Evolutionary conservation across 2,329 filamentous ascomycete genomes (phyloP), one percentile per base, ranked within the genome.

Genomic region (Fusarium incarnatum): DNA sequence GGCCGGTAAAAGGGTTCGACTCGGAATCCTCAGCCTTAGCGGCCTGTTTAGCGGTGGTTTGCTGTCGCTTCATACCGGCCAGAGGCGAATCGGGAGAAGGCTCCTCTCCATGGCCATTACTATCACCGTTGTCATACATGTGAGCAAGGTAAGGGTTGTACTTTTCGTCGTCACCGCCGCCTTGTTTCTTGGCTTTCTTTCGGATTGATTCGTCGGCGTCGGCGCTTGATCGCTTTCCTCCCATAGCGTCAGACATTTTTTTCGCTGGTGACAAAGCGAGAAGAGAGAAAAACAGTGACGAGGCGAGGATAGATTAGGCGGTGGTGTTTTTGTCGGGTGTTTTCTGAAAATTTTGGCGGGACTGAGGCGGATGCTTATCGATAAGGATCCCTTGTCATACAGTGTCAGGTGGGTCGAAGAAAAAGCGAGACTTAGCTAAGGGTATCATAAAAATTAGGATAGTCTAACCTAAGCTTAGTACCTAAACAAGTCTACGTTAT

Each of bases 71-170:
- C 81, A 98, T 89, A 63, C 86, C 84, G 44, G 86, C 84, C 60
- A 97, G 84, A 49, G 86, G 83, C 28, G 87, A 85, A 55, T 81
- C 78, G 59, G 71, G 77, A 45, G 77, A 74, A 42, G 75, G 70
- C 63, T 77, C 77, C 63, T 78, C 75, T 62, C 73, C 80, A 73
- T 80, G 82, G 59, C 74, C 80, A 72, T 80, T 83, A 78, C 77
- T 78, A 46, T 77, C 75, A 67, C 87, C 82, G 59, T 74, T 72
- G 68, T 91, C 86, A 81, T 95, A 90, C 89, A 92, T 92, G 81
- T 99, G 96, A 60, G 94, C 93, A 68, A 99, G 89, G 83, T 99
- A 98, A 2, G 93, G 93, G 79, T 98, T 98, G 78, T 87, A 78
- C 68, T 80, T 81, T 20, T 77, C 73, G 56, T 50, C 61, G 56